These are phyloP conservation scores for Schwanniomyces vanrijiae DNA, from an alignment of 805 yeast species.

Conservation along the genomic window DNA sequence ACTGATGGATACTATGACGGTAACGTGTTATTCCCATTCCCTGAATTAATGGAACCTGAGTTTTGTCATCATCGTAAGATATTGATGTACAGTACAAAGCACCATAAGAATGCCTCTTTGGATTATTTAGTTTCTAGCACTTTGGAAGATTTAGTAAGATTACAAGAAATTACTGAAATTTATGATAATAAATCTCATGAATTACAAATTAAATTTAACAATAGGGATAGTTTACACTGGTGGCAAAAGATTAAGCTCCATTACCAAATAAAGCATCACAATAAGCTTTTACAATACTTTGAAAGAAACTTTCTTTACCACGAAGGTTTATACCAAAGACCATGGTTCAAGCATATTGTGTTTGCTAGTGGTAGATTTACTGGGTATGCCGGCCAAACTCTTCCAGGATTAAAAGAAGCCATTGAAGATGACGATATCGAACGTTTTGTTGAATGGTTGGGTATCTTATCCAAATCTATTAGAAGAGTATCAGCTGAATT, in stretches of 20 bases:
- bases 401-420: constrained; percentile 64
- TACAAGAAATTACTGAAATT: constrained; percentile 19
- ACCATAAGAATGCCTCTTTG: constrained; percentile 20
- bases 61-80: constrained; percentile 6
- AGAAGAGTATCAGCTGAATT: constrained; percentile 24
- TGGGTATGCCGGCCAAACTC: constrained; percentile 51
- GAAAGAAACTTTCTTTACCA: constrained; percentile 54
- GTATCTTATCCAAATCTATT: constrained; percentile 38
- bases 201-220: constrained; percentile 30
- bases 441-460: constrained; percentile 44
- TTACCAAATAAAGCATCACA: constrained; percentile 31
- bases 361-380: constrained; percentile 57
- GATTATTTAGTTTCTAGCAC: constrained; percentile 23
- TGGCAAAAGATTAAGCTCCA: constrained; percentile 36
- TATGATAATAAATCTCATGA: constrained; percentile 28
- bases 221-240: constrained; percentile 30
- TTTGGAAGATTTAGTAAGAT: constrained; percentile 16
- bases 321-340: constrained; percentile 48
- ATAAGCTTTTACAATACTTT: constrained; percentile 41
- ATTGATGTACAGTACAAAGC: constrained; percentile 5
- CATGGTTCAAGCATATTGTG: constrained; percentile 64
- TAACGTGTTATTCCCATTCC: constrained; percentile 13
- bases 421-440: constrained; percentile 46
- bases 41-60: constrained; percentile 14
- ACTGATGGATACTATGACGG: constrained; percentile 21